Evolutionary conservation across 73 alveolate genomes (phyloP).

Genomic region (Tetrahymena borealis): DNA sequence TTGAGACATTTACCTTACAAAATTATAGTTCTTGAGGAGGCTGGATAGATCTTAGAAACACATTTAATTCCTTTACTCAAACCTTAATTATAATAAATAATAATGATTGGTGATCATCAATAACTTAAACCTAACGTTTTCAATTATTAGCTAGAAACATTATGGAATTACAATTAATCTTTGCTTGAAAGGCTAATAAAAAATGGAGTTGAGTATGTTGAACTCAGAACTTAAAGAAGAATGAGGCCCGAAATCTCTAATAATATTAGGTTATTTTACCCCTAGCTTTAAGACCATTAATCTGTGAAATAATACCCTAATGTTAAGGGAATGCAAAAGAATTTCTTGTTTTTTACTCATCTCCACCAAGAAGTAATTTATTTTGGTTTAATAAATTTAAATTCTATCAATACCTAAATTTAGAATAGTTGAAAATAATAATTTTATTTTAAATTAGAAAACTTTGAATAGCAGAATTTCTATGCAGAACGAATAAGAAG

Average conservation of each 20-base stretch:
- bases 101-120: slow-evolving; percentile 85
- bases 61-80: slow-evolving; percentile 63
- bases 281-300: slow-evolving; percentile 42
- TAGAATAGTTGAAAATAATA: neutral
- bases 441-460: neutral
- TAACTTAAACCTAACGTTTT: slow-evolving; percentile 64
- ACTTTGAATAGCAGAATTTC: slow-evolving; percentile 14
- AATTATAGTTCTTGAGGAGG: slow-evolving; percentile 80
- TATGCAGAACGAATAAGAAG: slow-evolving; percentile 69
- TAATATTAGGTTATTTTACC: slow-evolving; percentile 64
- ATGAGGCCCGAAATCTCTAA: slow-evolving; percentile 76
- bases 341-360: slow-evolving; percentile 68
- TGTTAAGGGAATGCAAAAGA: slow-evolving; percentile 52
- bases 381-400: neutral
- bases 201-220: slow-evolving; percentile 47
- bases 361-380: slow-evolving; percentile 47
- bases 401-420: too few relatives aligned
- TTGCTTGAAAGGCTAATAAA: slow-evolving; percentile 81
- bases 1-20: slow-evolving; percentile 43
- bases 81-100: slow-evolving; percentile 54
- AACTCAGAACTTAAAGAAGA: slow-evolving; percentile 71
- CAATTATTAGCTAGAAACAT: slow-evolving; percentile 54
- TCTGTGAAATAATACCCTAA: slow-evolving; percentile 33
- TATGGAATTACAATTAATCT: slow-evolving; percentile 60
- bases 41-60: slow-evolving; percentile 87